phyloP scores from a whole-genome alignment of 2,329 filamentous ascomycete genomes.

The Pseudohalonectria lignicola region DNA sequence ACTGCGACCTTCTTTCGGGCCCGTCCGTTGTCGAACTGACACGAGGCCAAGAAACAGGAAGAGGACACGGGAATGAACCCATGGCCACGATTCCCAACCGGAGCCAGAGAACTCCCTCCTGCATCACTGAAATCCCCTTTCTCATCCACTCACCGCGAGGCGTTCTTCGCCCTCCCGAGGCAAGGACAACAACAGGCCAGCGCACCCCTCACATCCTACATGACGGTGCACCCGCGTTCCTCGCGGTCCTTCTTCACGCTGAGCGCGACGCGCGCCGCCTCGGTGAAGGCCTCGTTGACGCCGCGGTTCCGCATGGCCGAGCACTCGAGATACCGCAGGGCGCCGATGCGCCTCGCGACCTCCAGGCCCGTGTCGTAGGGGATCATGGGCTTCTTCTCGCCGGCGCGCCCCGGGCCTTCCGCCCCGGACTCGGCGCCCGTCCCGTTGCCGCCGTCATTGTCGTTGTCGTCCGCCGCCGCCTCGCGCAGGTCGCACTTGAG shows the following conservation, averaged over 20 bases:
- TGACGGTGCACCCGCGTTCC: slow-evolving; percentile 48
- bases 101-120: no score
- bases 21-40: no score
- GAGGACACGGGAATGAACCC: no score
- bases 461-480: slow-evolving; percentile 53
- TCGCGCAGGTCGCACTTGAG: slow-evolving; percentile 95
- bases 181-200: no score
- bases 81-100: no score
- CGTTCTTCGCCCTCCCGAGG: no score
- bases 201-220: slow-evolving; percentile 27
- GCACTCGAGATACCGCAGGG: slow-evolving; percentile 92
- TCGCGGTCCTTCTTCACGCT: slow-evolving; percentile 57
- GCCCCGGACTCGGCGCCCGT: slow-evolving; percentile 13
- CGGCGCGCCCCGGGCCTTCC: slow-evolving; percentile 17
- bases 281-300: slow-evolving; percentile 97
- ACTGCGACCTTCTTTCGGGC: no score
- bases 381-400: slow-evolving; percentile 63
- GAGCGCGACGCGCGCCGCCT: slow-evolving; percentile 88
- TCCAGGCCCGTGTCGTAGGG: slow-evolving; percentile 86
- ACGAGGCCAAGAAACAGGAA: no score
- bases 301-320: slow-evolving; percentile 97
- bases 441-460: slow-evolving; percentile 9
- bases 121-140: no score
- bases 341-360: slow-evolving; percentile 83
- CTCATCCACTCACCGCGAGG: no score